Conservation (phyloP, 306 rosid genomes). For the Styphnolobium japonicum region DNA sequence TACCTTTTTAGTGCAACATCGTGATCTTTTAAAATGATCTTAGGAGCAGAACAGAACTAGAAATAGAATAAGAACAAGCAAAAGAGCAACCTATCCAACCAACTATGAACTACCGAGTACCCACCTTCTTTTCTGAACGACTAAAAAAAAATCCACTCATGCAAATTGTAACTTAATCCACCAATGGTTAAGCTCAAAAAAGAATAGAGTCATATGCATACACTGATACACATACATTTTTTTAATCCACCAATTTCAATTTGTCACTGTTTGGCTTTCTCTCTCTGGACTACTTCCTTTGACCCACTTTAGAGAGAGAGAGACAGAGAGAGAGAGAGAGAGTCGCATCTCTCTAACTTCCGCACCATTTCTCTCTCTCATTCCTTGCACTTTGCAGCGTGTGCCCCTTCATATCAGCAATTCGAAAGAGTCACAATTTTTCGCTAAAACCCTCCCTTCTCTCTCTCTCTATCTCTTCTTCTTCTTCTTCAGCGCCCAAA, state of each 20-base stretch:
- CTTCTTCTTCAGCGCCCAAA: not conserved
- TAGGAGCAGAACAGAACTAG: no score
- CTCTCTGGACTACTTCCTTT: conserved; percentile 10
- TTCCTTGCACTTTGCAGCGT: not conserved
- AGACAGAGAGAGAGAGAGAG: not conserved
- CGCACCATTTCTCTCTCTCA: conserved; percentile 21
- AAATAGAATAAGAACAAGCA: not conserved
- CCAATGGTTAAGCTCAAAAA: not conserved
- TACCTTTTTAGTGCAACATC: no score
- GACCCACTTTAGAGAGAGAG: conserved; percentile 31
- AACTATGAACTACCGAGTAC: not conserved
- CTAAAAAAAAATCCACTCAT: not conserved
- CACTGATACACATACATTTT: not conserved
- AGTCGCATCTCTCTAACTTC: conserved; percentile 28
- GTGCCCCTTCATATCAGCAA: conserved; percentile 37
- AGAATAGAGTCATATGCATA: not conserved
- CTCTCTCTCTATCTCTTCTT: no score
- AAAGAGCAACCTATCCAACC: not conserved
- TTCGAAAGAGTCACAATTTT: conserved; percentile 19
- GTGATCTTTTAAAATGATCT: no score
- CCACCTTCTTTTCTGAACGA: not conserved
- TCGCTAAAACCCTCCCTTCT: conserved; percentile 2
- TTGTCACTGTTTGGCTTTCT: not conserved
- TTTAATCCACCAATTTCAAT: not conserved
- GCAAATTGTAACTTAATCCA: not conserved